Evolutionary conservation across 495 filamentous ascomycete genomes (phyloP).

Genomic region (Extremus antarcticus): DNA sequence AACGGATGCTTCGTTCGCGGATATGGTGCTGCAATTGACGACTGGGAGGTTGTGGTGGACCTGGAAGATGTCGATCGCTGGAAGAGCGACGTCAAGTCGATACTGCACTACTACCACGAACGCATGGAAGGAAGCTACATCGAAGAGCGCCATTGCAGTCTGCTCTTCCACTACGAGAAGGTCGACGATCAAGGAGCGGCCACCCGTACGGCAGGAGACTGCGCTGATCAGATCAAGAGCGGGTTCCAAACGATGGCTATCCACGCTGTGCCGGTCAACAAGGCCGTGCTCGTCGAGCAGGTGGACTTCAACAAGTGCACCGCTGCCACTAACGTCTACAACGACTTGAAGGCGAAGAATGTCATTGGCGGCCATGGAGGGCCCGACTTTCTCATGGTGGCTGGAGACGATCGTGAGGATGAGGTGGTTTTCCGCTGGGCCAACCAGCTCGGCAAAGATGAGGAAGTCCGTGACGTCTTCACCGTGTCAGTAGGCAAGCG

Average conservation of each 20-base stretch:
- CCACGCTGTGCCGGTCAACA: slow-evolving; percentile 70
- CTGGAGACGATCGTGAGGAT: slow-evolving; percentile 83
- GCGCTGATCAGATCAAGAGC: slow-evolving; percentile 87
- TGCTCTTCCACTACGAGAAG: slow-evolving; percentile 77
- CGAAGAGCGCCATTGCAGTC: slow-evolving; percentile 74
- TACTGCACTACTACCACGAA: slow-evolving; percentile 77
- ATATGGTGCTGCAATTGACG: slow-evolving; percentile 37
- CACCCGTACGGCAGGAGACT: slow-evolving; percentile 67
- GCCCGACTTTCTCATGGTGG: slow-evolving; percentile 64
- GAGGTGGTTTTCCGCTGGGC: slow-evolving; percentile 91
- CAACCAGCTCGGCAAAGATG: slow-evolving; percentile 51
- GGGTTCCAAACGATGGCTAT: slow-evolving; percentile 71
- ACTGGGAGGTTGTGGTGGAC: slow-evolving; percentile 69
- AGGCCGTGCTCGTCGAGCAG: slow-evolving; percentile 69
- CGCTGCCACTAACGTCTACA: slow-evolving; percentile 60
- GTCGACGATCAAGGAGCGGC: slow-evolving; percentile 66
- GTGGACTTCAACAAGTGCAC: slow-evolving; percentile 73
- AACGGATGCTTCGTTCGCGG: slow-evolving; percentile 82
- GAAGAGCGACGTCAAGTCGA: slow-evolving; percentile 66
- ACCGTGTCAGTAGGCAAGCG: slow-evolving; percentile 75
- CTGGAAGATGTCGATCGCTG: slow-evolving; percentile 52
- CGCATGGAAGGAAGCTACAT: slow-evolving; percentile 77
- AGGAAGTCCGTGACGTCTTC: slow-evolving; percentile 49
- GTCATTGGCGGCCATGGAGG: slow-evolving; percentile 25
- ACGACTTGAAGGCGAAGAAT: slow-evolving; percentile 37